phyloP scores from a whole-genome alignment of 805 yeast genomes.

The Candida krabiensis region DNA sequence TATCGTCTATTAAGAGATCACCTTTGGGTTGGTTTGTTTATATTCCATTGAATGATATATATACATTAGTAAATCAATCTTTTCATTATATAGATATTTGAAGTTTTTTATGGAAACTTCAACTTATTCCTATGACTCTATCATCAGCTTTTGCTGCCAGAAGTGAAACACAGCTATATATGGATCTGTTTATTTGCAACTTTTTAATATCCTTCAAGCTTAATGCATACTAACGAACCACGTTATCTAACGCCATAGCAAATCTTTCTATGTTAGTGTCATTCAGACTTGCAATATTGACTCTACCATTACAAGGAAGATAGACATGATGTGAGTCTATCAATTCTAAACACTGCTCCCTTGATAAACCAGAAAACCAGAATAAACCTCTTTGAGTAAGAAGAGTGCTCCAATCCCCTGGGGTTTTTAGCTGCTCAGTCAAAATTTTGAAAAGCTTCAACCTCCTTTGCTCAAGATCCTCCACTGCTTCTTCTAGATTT shows the following conservation, averaged over 20 bases:
- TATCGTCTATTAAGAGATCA: no score
- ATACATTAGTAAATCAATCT: no score
- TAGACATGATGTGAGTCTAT: slow-evolving; percentile 39
- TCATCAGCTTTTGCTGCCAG: no score
- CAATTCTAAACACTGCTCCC: slow-evolving; percentile 35
- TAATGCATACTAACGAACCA: no score
- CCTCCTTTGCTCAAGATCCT: slow-evolving; percentile 36
- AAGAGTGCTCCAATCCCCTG: slow-evolving; percentile 43
- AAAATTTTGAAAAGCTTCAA: slow-evolving; percentile 31
- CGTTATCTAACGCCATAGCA: slow-evolving; percentile 35
- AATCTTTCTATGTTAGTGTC: slow-evolving; percentile 38
- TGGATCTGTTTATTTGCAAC: no score
- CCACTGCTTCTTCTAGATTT: slow-evolving; percentile 34
- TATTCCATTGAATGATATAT: no score
- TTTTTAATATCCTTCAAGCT: no score
- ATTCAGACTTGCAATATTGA: slow-evolving; percentile 46
- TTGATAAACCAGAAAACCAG: slow-evolving; percentile 43
- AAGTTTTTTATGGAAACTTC: no score
- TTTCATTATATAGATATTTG: no score
- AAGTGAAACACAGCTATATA: no score
- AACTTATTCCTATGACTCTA: no score
- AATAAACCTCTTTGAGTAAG: slow-evolving; percentile 41
- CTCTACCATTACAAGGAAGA: slow-evolving; percentile 40
- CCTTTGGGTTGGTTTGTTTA: no score
- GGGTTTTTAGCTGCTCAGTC: slow-evolving; percentile 35